Conservation (phyloP, 2,329 filamentous ascomycete genomes). For the Lecanicillium sp. region DNA sequence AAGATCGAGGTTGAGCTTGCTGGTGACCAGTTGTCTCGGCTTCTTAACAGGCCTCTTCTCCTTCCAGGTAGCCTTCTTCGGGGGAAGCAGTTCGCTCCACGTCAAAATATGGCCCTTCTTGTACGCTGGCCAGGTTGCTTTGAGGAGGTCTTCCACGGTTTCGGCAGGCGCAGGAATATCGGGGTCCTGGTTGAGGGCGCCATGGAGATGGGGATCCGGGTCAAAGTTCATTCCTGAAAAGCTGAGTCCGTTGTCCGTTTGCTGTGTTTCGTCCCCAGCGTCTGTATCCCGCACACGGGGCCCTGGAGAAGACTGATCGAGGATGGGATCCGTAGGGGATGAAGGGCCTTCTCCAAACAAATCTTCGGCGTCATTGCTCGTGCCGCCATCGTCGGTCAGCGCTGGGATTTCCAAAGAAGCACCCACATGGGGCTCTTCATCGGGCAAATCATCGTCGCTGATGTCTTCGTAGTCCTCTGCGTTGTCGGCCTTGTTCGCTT, state of each 20-base stretch:
- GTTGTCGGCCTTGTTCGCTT: slow-evolving; percentile 79
- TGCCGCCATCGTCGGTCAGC: slow-evolving; percentile 51
- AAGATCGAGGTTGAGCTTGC: slow-evolving; percentile 81
- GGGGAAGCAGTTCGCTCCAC: slow-evolving; percentile 76
- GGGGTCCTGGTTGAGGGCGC: slow-evolving; percentile 47
- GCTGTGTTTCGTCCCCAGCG: slow-evolving; percentile 23
- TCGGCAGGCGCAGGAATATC: slow-evolving; percentile 62
- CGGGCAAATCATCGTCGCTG: slow-evolving; percentile 81
- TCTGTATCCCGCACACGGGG: slow-evolving; percentile 33
- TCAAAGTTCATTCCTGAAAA: slow-evolving; percentile 40
- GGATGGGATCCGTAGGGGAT: slow-evolving; percentile 36
- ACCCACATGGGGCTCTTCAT: slow-evolving; percentile 49
- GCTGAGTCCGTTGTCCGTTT: slow-evolving; percentile 21
- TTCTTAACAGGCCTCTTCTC: slow-evolving; percentile 72
- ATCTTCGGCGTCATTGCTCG: slow-evolving; percentile 54
- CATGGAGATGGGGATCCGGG: slow-evolving; percentile 33
- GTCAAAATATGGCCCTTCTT: slow-evolving; percentile 64
- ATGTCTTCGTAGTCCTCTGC: slow-evolving; percentile 89
- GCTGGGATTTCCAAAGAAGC: slow-evolving; percentile 41
- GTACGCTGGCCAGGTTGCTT: slow-evolving; percentile 75
- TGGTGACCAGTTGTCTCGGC: slow-evolving; percentile 74
- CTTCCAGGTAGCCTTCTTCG: slow-evolving; percentile 68
- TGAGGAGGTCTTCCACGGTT: slow-evolving; percentile 66
- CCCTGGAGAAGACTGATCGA: slow-evolving; percentile 34
- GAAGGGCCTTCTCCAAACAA: slow-evolving; percentile 58